Evolutionary conservation across 2,329 filamentous ascomycete genomes (phyloP), one percentile per base, ranked within the genome.

Genomic region (Botrytis pseudocinerea): DNA sequence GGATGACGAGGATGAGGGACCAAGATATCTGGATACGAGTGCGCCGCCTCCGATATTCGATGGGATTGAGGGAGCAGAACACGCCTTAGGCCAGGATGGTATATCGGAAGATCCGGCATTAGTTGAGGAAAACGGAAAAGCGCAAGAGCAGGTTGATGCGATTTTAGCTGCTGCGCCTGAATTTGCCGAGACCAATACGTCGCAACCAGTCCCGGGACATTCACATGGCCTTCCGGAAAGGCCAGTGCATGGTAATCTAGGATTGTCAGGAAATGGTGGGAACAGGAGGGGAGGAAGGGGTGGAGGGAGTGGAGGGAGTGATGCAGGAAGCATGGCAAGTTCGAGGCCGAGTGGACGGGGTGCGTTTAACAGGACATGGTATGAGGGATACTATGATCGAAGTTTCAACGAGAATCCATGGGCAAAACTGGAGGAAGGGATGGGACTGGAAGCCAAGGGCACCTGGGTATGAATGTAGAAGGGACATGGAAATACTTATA

Each of bases 341-440:
- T 75, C 75, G 48, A 46, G 74, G 74, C 59, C 71, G 73, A 63
- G 76, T 70, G 38, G 57, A 18, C 48, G 44, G 40, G 70, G 72
- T 25, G 80, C 85, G 54, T 81, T 81, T 69, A 84, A 85, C 75
- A 82, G 83, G 73, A 82, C 82, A 1, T 93, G 91, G 84, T 92
- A 91, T 81, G 83, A 86, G 57, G 89, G 85, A 51, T 93, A 92
- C 80, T 94, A 93, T 80, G 87, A 93, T 73, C 87, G 88, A 0
- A 86, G 85, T 73, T 92, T 91, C 75, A 89, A 93, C 77, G 86
- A 90, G 79, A 93, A 95, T 79, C 92, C 92, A 0, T 95, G 92
- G 92, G 87, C 85, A 69, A 81, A 79, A 14, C 81, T 91, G 32
- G 89, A 91, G 80, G 82, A 83, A 77, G 77, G 80, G 10, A 80